Evolutionary conservation across 257 asterid species (phyloP).

Genomic region (Striga asiatica): DNA sequence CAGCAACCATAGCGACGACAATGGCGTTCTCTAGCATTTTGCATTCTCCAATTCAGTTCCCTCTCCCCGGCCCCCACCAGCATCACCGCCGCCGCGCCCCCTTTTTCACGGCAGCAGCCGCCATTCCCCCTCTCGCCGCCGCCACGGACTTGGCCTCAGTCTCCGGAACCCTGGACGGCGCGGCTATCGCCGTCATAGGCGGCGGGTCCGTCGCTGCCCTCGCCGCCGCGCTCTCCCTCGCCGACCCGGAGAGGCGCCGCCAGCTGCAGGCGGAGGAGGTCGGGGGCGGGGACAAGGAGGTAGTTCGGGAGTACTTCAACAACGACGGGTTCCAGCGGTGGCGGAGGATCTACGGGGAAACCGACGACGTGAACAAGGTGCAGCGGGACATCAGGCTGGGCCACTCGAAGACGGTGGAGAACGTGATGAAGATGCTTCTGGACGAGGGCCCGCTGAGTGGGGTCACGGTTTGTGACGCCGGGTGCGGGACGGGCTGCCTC

Average conservation of each 20-base stretch:
- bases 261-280: conserved; percentile 86
- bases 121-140: conserved; percentile 31
- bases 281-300: conserved; percentile 93
- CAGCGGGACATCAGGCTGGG: conserved; percentile 77
- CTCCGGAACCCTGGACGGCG: conserved; percentile 37
- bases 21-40: conserved; percentile 53
- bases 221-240: conserved; percentile 59
- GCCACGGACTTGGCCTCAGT: conserved; percentile 44
- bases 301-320: conserved; percentile 82
- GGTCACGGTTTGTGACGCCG: conserved; percentile 82
- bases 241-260: conserved; percentile 81
- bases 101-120: too few relatives aligned
- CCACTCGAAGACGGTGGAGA: conserved; percentile 81
- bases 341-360: conserved; percentile 79
- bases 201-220: conserved; percentile 67
- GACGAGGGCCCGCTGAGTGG: conserved; percentile 69
- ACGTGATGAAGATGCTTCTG: conserved; percentile 62
- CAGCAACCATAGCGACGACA: background rate
- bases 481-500: conserved; percentile 83
- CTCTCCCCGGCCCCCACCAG: conserved; percentile 20
- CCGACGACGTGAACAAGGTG: conserved; percentile 72
- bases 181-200: conserved; percentile 60
- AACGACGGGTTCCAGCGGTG: conserved; percentile 90
- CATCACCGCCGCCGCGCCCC: conserved; percentile 27
- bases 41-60: conserved; percentile 32